These are phyloP conservation scores for Carallia brachiata DNA, from an alignment of 345 rosid genomes.

Conservation along the genomic window DNA sequence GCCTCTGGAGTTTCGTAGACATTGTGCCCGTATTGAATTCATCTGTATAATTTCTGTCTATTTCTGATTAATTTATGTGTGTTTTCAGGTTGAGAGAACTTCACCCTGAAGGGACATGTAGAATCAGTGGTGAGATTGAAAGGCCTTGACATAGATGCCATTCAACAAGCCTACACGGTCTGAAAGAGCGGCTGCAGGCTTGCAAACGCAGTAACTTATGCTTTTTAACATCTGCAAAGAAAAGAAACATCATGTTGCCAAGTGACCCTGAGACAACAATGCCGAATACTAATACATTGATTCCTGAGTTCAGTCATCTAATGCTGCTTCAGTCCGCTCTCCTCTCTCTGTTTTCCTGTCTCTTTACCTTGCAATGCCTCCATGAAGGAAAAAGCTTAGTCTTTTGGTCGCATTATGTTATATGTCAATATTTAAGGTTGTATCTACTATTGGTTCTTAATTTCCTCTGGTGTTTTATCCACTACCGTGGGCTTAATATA, in stretches of 20 bases:
- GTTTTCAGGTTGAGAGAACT: conserved; percentile 13
- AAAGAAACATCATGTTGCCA: conserved; percentile 11
- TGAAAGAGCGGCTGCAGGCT: not conserved
- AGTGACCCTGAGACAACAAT: not conserved
- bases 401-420: conserved; percentile 14
- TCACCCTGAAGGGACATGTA: conserved; percentile 16
- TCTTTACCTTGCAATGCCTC: not conserved
- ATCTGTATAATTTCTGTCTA: not conserved
- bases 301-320: not conserved
- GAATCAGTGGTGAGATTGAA: conserved; percentile 15
- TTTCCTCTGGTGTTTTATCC: not conserved
- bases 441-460: not conserved
- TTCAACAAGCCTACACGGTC: conserved; percentile 14
- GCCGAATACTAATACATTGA: not conserved
- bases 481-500: not conserved
- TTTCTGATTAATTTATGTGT: not conserved
- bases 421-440: conserved; percentile 10
- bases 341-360: not conserved
- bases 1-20: not conserved
- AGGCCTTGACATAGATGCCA: conserved; percentile 13
- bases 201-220: conserved; percentile 11
- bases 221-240: conserved; percentile 7
- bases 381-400: conserved; percentile 3
- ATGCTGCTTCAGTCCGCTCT: not conserved
- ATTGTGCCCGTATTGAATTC: not conserved